A percentile compares a stretch with the other conserved stretches of the same genome.
phyloP scores from a whole-genome alignment of 1,284 basidiomycete species.

The Prillingera fragicola region DNA sequence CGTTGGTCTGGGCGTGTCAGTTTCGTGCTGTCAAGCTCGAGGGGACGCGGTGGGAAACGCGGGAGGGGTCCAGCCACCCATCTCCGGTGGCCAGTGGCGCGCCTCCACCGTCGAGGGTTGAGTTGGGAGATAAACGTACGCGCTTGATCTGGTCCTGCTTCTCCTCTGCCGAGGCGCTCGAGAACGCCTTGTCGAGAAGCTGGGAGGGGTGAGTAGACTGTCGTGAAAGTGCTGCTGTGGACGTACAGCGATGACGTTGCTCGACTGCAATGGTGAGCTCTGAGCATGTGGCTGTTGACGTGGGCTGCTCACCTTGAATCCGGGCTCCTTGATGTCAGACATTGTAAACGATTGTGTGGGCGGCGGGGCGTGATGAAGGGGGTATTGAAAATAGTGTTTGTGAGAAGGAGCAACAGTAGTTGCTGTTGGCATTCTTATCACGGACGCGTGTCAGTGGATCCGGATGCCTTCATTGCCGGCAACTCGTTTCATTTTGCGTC shows the following conservation, averaged over 20 bases:
- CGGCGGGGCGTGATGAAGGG: no score
- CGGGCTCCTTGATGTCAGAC: conserved; percentile 46
- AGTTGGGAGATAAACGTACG: conserved; percentile 49
- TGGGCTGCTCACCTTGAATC: conserved; percentile 43
- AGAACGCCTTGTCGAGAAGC: conserved; percentile 60
- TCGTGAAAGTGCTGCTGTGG: not conserved
- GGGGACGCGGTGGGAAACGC: not conserved
- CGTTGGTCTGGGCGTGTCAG: conserved; percentile 63
- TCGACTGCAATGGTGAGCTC: conserved; percentile 54
- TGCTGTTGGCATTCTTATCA: no score
- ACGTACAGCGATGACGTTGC: conserved; percentile 57
- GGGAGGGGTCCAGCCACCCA: not conserved
- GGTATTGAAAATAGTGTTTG: no score
- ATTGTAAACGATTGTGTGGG: conserved; percentile 29
- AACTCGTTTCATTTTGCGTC: no score
- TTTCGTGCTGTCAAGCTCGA: not conserved
- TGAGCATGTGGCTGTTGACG: not conserved
- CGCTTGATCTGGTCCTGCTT: conserved; percentile 79
- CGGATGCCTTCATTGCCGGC: no score
- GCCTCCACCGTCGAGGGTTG: not conserved
- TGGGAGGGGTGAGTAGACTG: conserved; percentile 5
- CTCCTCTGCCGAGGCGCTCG: conserved; percentile 62
- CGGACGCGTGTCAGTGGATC: no score
- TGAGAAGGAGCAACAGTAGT: no score
- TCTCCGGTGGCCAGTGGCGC: not conserved